phyloP scores from a whole-genome alignment of 139 green algal genomes.

The Zygnema cylindricum region DNA sequence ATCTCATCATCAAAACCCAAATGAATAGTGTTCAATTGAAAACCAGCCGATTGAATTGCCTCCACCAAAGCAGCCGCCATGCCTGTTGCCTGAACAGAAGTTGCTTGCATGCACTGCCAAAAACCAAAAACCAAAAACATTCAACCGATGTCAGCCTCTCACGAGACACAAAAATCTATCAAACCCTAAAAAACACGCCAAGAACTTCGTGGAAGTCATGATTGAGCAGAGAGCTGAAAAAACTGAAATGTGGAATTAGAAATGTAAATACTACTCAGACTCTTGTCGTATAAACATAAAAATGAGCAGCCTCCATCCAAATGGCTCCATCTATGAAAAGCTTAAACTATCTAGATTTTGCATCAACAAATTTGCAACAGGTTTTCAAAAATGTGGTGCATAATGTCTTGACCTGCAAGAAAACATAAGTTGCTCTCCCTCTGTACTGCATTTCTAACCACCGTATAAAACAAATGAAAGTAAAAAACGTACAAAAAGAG shows the following conservation, averaged over 20 bases:
- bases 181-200: too few relatives aligned
- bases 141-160: too few relatives aligned
- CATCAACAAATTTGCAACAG: not conserved
- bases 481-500: not conserved
- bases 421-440: not conserved
- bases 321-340: too few relatives aligned
- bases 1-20: conserved; percentile 46
- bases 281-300: too few relatives aligned
- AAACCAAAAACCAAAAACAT: too few relatives aligned
- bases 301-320: too few relatives aligned
- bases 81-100: conserved; percentile 37
- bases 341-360: not conserved
- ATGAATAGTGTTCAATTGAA: conserved; percentile 36
- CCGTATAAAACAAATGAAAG: not conserved
- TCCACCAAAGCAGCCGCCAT: conserved; percentile 35
- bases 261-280: too few relatives aligned
- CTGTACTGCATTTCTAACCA: not conserved
- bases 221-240: too few relatives aligned
- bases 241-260: too few relatives aligned
- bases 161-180: too few relatives aligned
- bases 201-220: too few relatives aligned
- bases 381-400: not conserved
- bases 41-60: conserved; percentile 29
- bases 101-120: conserved; percentile 40
- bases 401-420: not conserved